These are phyloP conservation scores for Reticulascus tulasneorum DNA, from an alignment of 2,329 filamentous ascomycete species.

Conservation along the genomic window DNA sequence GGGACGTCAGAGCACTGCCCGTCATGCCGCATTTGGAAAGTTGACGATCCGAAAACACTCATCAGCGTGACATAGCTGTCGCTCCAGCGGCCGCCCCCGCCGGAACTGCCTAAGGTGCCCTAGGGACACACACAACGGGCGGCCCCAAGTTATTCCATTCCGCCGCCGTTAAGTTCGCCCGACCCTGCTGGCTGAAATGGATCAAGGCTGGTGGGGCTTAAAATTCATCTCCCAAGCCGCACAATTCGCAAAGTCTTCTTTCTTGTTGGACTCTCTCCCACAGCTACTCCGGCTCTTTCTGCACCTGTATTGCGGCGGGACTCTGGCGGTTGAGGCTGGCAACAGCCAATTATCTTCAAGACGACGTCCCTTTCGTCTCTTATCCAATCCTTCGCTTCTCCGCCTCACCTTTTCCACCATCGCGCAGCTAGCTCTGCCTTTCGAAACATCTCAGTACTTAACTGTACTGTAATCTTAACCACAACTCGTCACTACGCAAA, in stretches of 20 bases:
- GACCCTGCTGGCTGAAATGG: no score
- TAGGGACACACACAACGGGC: no score
- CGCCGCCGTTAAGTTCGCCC: no score
- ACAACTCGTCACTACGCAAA: conserved; percentile 55
- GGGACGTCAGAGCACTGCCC: no score
- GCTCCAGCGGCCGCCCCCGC: no score
- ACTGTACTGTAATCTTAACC: conserved; percentile 44
- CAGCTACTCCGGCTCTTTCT: conserved; percentile 8
- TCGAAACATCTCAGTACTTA: conserved; percentile 47
- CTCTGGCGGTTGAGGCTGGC: conserved; percentile 33
- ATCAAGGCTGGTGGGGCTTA: conserved; percentile 14
- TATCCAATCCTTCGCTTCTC: conserved; percentile 50
- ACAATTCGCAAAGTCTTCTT: conserved; percentile 10
- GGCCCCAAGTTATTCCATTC: no score
- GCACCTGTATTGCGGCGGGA: conserved; percentile 9
- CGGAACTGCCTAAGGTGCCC: no score
- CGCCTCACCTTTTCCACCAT: conserved; percentile 42
- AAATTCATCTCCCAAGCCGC: conserved; percentile 15
- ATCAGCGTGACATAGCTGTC: no score
- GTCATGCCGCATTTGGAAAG: no score
- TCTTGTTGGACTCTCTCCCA: conserved; percentile 9
- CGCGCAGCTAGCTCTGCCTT: conserved; percentile 67
- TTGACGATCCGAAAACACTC: no score
- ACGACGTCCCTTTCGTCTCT: conserved; percentile 37
- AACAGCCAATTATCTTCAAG: conserved; percentile 35